Base-by-base conservation (phyloP, 2,329 filamentous ascomycete genomes). In the Diaporthe citri region DNA sequence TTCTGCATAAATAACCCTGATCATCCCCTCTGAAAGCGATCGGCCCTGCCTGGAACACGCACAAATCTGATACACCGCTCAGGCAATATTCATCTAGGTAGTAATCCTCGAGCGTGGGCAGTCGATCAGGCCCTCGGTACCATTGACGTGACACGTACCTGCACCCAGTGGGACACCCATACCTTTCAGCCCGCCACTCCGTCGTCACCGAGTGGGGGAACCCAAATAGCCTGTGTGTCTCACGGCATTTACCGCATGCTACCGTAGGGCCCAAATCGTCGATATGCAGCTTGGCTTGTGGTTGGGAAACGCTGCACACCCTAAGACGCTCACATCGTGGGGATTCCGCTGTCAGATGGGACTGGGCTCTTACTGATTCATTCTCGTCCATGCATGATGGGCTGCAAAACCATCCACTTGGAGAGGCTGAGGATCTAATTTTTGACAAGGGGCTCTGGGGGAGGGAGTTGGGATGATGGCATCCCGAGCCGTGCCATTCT, bases 281-380 rank as follows among this genome's bases (percentile, higher is more conserved):
- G 57, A 25, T 60, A 60, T 60, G 36, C 57, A 60, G 34, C 57
- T 60, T 60, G 57, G 36, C 22, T 60, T 62, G 59, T 20, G 59
- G 41, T 25, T 43, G 36, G 36, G 36, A 41, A 41, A 10, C 17
- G 9, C n/a, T 39, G 57, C n/a, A 41, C n/a, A 60, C 57, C 20
- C 36, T 20, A 9, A 60, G 12, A 60, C 10, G 57, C n/a, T 22
- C 57, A 41, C 15, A 28, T 10, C n/a, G 5, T 39, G 59, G 36
- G 10, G 39, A 20, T 9, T 31, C n/a, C 34, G 15, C 28, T 62
- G 59, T 62, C n/a, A 43, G 13, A 62, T 62, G n/a, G 39, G 4
- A 43, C n/a, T 28, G 39, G 59, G 36, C 3, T 43, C 41, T 62
- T 62, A 43, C 36, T 62, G 59, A 62, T 43, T 43, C 1, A 28